Base-by-base conservation (phyloP, 1,284 basidiomycete species). In the Ustilago sp. region DNA sequence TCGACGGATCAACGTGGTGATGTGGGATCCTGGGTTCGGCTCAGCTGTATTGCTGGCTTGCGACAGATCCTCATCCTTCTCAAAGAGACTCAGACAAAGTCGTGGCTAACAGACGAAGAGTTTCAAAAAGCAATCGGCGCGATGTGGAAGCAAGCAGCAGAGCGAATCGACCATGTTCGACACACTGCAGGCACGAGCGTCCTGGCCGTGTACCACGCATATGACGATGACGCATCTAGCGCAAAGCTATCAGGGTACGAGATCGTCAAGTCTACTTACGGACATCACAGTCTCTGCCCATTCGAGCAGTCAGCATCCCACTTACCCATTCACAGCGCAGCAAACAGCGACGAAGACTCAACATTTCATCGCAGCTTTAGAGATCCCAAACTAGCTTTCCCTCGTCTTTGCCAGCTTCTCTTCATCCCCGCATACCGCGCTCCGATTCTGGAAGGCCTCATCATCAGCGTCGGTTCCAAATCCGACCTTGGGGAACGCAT, bases 21-120 rank as follows among this genome's bases (percentile, higher is more conserved):
- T 83, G 93, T 99, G 31, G 97, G 97, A 34, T 98, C 95, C 0
- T 98, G 95, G 95, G 90, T 97, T 35, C 92, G 97, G 57, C 89
- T 93, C n/a, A 68, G 91, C 47, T 91, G 91, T 82, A 88, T 94
- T 71, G 88, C 89, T 56, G 91, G 92, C 17, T 82, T 94, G 17
- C 48, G 72, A 35, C 64, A 79, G 92, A 90, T 85, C 89, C 91
- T 67, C 80, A 86, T n/a, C 88, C 89, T 11, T 83, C 93, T 48
- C 5, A 28, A 28, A 34, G 48, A 12, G 36, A 8, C 15, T 31
- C 48, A 15, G 47, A 65, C 1, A 23, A 28, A 13, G 9, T 35
- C 41, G 15, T 62, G 55, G 43, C 5, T 80, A 6, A 15, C 52
- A 1, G 59, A 77, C 8, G 47, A 41, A 0, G 12, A 31, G 15